Conservation (phyloP, 2,329 filamentous ascomycete species). For the Epichloe sylvatica region DNA sequence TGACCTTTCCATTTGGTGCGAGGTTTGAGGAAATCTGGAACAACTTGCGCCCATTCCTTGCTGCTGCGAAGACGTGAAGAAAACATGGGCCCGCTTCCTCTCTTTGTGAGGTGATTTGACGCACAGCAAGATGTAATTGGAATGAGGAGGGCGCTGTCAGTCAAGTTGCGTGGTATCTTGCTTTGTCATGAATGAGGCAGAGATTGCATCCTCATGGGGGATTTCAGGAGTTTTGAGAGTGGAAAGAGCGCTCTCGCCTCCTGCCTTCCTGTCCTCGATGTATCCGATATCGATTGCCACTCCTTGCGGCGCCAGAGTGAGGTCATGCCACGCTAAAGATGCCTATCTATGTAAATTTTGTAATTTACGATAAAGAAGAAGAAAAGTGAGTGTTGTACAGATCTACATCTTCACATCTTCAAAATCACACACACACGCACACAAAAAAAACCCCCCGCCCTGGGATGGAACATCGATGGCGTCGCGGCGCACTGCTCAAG, state of each 20-base stretch:
- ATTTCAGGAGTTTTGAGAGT: not conserved
- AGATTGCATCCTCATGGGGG: not conserved
- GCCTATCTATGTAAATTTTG: not conserved
- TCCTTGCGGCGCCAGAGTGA: not conserved
- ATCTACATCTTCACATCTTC: not conserved
- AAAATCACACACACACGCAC: too few species aligned
- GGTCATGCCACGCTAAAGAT: not conserved
- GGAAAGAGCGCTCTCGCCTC: conserved; percentile 3
- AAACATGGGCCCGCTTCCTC: conserved; percentile 16
- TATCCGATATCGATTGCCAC: not conserved
- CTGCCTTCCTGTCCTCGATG: not conserved
- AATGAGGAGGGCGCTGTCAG: not conserved
- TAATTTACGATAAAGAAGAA: not conserved
- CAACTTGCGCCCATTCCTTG: conserved; percentile 20
- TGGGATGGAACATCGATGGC: too few species aligned
- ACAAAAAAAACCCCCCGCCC: not conserved
- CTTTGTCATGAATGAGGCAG: not conserved
- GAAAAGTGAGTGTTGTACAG: not conserved
- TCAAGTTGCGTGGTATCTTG: not conserved
- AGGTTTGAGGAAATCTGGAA: conserved; percentile 14
- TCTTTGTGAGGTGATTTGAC: not conserved
- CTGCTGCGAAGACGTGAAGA: conserved; percentile 26
- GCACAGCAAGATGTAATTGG: not conserved
- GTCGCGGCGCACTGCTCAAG: not conserved
- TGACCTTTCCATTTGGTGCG: conserved; percentile 15